Evolutionary conservation across 1,284 basidiomycete genomes (phyloP).

Genomic region (Irpex sp.): DNA sequence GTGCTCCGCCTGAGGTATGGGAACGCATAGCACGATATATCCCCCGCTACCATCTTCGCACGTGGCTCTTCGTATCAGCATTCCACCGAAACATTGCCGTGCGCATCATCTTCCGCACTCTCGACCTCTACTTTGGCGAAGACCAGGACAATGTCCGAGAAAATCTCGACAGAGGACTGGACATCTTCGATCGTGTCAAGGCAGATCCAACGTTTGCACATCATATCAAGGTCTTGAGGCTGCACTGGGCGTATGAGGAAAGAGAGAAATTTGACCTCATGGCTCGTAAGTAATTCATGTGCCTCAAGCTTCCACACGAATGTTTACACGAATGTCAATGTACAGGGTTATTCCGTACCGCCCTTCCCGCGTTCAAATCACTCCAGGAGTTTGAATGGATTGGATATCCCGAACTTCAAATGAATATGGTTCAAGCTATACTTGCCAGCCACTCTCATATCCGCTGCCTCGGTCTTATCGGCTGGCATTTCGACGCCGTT

Average conservation of each 20-base stretch:
- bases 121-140: slow-evolving; percentile 73
- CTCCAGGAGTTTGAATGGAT: slow-evolving; percentile 77
- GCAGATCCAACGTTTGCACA: slow-evolving; percentile 65
- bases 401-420: slow-evolving; percentile 72
- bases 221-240: slow-evolving; percentile 59
- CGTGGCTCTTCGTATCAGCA: slow-evolving; percentile 70
- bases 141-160: slow-evolving; percentile 61
- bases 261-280: slow-evolving; percentile 73
- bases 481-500: slow-evolving; percentile 77
- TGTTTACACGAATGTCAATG: neutral
- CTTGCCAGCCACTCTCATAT: slow-evolving; percentile 60
- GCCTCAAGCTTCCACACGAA: too few species aligned
- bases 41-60: slow-evolving; percentile 70
- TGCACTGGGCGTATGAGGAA: slow-evolving; percentile 76
- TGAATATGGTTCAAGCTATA: slow-evolving; percentile 66
- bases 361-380: slow-evolving; percentile 66
- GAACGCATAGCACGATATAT: slow-evolving; percentile 68
- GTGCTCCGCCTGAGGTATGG: slow-evolving; percentile 73
- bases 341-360: slow-evolving; percentile 64
- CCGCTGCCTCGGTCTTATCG: slow-evolving; percentile 66
- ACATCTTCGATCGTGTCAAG: slow-evolving; percentile 73
- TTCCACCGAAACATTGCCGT: slow-evolving; percentile 70
- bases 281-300: slow-evolving; percentile 48
- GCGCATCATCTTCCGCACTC: slow-evolving; percentile 68
- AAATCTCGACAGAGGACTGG: slow-evolving; percentile 63